These are phyloP conservation scores for Cyberlindnera subsufficiens DNA, from an alignment of 805 yeast species.

Conservation along the genomic window DNA sequence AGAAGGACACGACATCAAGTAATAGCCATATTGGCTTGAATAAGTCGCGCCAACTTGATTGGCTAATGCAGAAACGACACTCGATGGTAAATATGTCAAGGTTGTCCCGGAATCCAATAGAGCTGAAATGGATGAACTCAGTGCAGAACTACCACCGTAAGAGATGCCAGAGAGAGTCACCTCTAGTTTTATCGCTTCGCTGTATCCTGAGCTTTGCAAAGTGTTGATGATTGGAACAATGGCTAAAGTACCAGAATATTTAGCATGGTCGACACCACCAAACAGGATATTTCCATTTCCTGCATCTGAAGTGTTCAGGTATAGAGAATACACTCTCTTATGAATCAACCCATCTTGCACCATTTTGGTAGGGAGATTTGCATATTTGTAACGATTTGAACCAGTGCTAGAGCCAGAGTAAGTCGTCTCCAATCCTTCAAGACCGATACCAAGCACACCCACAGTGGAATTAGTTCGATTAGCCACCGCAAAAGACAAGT, in stretches of 20 bases:
- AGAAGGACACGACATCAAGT: slow-evolving; percentile 37
- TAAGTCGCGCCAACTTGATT: slow-evolving; percentile 37
- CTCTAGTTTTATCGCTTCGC: slow-evolving; percentile 39
- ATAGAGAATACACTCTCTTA: slow-evolving; percentile 56
- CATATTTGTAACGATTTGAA: slow-evolving; percentile 36
- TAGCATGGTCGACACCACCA: slow-evolving; percentile 67
- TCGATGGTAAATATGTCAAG: slow-evolving; percentile 37
- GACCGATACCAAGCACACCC: slow-evolving; percentile 75
- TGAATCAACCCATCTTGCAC: slow-evolving; percentile 51
- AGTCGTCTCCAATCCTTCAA: slow-evolving; percentile 64
- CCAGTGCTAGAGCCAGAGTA: slow-evolving; percentile 26
- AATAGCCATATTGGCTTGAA: slow-evolving; percentile 36
- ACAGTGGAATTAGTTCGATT: slow-evolving; percentile 51
- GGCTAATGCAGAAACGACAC: slow-evolving; percentile 31
- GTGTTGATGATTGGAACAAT: slow-evolving; percentile 41
- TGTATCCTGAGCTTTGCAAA: slow-evolving; percentile 22
- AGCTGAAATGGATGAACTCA: slow-evolving; percentile 25
- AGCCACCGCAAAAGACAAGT: slow-evolving; percentile 71
- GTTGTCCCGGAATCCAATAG: slow-evolving; percentile 40
- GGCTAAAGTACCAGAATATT: slow-evolving; percentile 46
- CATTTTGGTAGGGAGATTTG: slow-evolving; percentile 62
- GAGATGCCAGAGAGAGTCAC: slow-evolving; percentile 32
- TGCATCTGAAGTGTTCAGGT: slow-evolving; percentile 39
- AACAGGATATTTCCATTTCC: slow-evolving; percentile 52
- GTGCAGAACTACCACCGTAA: slow-evolving; percentile 2